These are phyloP conservation scores for Letharia lupina DNA, from an alignment of 495 filamentous ascomycete species.

Conservation along the genomic window DNA sequence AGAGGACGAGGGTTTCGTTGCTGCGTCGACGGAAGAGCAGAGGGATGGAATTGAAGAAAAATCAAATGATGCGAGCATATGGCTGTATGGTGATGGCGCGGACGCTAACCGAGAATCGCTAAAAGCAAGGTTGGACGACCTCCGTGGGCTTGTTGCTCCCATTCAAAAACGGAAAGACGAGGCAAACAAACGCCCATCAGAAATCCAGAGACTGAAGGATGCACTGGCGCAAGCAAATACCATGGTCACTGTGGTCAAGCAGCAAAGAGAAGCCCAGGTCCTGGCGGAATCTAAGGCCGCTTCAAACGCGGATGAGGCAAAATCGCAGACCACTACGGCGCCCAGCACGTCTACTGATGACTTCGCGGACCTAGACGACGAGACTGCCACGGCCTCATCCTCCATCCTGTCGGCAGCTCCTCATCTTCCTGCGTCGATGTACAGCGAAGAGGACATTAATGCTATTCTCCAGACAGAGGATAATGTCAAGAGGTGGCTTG, in stretches of 20 bases:
- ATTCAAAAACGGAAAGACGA: constrained; percentile 51
- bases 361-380: constrained; percentile 56
- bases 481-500: constrained; percentile 25
- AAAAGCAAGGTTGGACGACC: constrained; percentile 46
- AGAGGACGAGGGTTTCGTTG: constrained; percentile 63
- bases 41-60: constrained; percentile 54
- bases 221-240: constrained; percentile 44
- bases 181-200: constrained; percentile 48
- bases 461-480: constrained; percentile 22
- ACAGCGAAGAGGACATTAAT: constrained; percentile 52
- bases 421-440: constrained; percentile 44
- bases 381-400: constrained; percentile 34
- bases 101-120: constrained; percentile 43
- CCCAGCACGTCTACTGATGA: constrained; percentile 39
- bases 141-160: constrained; percentile 54
- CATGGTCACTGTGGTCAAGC: constrained; percentile 23
- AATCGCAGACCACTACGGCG: constrained; percentile 35
- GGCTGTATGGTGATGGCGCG: constrained; percentile 81
- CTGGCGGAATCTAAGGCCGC: constrained; percentile 41
- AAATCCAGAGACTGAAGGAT: constrained; percentile 48
- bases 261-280: constrained; percentile 20
- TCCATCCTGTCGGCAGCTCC: constrained; percentile 33
- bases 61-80: constrained; percentile 63
- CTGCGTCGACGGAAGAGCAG: constrained; percentile 55
- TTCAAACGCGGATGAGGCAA: constrained; percentile 34